Evolutionary conservation across 768 basidiomycete species (phyloP), one percentile per base, ranked within the genome.

Genomic region (Macrocybe gigantea): DNA sequence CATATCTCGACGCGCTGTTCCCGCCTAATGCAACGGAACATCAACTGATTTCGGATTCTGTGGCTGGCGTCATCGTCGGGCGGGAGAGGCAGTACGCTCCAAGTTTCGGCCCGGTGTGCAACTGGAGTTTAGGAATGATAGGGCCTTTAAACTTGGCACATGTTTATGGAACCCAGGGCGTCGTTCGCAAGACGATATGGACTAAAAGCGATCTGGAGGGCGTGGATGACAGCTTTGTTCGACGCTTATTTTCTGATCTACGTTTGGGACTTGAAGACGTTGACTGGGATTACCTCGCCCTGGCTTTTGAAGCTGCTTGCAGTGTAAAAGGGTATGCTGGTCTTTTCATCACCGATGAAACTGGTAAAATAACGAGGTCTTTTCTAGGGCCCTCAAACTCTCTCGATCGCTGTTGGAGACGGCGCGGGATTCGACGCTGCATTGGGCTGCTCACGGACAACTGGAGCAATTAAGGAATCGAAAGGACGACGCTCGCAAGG

Each of bases 381-480:
- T 40, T 7, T 8, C 3, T 49, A 91, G 88, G 53, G 85, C 88
- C 6, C 49, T 82, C 32, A 88, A 83, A 61, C 65, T 80, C 35
- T 92, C 90, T 7, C 83, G 82, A 33, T 60, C 64, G 2, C 67
- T 88, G 14, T 73, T 93, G 22, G 77, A 85, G 3, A 59, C 53
- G 1, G 65, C 71, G 35, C 77, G 73, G 13, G 74, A 80, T 39
- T 86, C 87, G 6, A 55, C 85, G 33, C 61, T 60, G 7, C 82
- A 78, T 46, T 92, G 90, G 90, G 71, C 71, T n/a, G 73, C 74
- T n/a, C 88, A 91, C 64, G 87, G 84, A 9, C 80, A 77, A 44
- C 71, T 93, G 12, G 85, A 92, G 58, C 73, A 75, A 32, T 60
- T 82, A 38, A 81, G 87, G 7, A 82, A 81, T 8, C 77, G 77